A percentile compares a stretch with the other conserved stretches of the same genome.
These are phyloP conservation scores for Emiliania huxleyi DNA, from an alignment of 78 protist species.

Conservation along the genomic window DNA sequence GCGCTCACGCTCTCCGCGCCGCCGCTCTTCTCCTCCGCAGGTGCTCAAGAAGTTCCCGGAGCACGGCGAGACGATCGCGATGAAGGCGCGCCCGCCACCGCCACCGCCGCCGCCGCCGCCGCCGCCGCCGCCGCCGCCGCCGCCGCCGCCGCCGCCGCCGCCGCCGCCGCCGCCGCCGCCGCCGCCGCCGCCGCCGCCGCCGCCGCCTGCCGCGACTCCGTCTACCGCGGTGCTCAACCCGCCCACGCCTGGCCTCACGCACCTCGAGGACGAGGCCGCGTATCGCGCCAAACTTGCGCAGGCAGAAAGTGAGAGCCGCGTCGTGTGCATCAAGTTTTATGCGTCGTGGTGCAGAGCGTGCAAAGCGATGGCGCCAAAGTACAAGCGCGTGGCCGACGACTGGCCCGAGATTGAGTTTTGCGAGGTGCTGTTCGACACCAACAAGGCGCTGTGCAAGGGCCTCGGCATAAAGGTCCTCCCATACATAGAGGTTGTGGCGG, in stretches of 20 bases:
- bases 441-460: not conserved
- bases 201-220: too few species aligned
- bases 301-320: not conserved
- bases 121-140: too few species aligned
- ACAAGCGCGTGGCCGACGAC: not conserved
- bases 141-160: too few species aligned
- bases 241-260: not conserved
- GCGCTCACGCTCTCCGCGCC: too few species aligned
- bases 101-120: too few species aligned
- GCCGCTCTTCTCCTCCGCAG: too few species aligned
- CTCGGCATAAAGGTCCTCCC: not conserved
- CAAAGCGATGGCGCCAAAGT: not conserved
- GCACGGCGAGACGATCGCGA: constrained; percentile 79
- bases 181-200: too few species aligned
- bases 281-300: not conserved
- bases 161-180: too few species aligned
- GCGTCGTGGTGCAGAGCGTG: constrained; percentile 11
- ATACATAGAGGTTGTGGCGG: not conserved
- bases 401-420: not conserved
- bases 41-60: constrained; percentile 72
- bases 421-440: not conserved
- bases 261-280: not conserved
- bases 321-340: not conserved
- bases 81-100: constrained; percentile 81
- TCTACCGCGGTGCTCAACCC: too few species aligned